Evolutionary conservation across 139 green algal species (phyloP), one percentile per base, ranked within the genome.

Genomic region (Micractinium conductrix): DNA sequence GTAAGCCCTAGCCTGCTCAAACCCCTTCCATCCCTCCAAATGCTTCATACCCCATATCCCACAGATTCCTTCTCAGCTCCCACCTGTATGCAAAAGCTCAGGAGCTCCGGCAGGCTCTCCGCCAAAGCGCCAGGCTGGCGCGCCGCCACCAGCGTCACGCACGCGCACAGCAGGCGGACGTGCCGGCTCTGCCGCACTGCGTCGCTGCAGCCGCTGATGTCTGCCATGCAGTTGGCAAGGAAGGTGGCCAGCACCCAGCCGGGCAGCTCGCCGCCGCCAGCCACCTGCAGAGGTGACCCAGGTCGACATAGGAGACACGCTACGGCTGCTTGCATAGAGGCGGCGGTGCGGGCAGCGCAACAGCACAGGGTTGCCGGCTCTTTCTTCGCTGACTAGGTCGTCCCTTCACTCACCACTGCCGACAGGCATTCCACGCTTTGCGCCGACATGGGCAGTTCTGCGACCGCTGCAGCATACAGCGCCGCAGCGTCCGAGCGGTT

Each of bases 371-470:
- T 16, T n/a, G 30, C 45, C 30, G n/a, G n/a, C n/a, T n/a, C n/a
- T n/a, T n/a, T n/a, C n/a, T n/a, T n/a, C n/a, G n/a, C n/a, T n/a
- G n/a, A n/a, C n/a, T n/a, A n/a, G n/a, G n/a, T n/a, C n/a, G n/a
- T n/a, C n/a, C n/a, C n/a, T n/a, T n/a, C 6, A 7, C 76, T 53
- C 76, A 82, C 76, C 76, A 82, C 76, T 0, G 76, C 42, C 3
- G 62, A 65, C 16, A 83, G 19, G 78, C 78, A 83, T 40, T 83
- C 78, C 60, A 83, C 78, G 78, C 78, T 83, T n/a, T 75, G 78
- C 7, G 60, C 42, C 2, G 33, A 63, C 78, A 83, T 83, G 19
- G 78, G 78, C n/a, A 58, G 35, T 62, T 83, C 42, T 0, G 62
- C 62, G 42, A 83, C 78, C 1, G 62, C 78, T 28, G 62, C 78